Evolutionary conservation across 768 basidiomycete genomes (phyloP).

Genomic region (Piloderma croceum): DNA sequence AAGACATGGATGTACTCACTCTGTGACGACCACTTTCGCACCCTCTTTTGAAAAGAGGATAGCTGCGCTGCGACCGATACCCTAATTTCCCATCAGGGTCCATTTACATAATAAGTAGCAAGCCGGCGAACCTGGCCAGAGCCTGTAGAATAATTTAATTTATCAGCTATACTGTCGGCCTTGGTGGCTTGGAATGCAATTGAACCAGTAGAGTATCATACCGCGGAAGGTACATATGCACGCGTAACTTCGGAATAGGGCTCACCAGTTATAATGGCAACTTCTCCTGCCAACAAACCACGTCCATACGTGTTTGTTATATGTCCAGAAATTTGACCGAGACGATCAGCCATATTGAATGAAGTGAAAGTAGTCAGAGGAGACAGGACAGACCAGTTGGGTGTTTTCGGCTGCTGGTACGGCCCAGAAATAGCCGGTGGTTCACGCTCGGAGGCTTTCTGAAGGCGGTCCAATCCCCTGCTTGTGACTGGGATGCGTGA

Average conservation of each 20-base stretch:
- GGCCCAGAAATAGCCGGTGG: no score
- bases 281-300: slow-evolving; percentile 69
- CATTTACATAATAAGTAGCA: not conserved
- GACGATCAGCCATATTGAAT: no score
- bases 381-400: no score
- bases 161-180: not conserved
- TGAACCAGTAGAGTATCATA: not conserved
- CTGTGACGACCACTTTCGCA: slow-evolving; percentile 81
- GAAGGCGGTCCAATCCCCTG: no score
- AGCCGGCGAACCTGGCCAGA: slow-evolving; percentile 4
- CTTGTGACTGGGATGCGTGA: no score
- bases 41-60: slow-evolving; percentile 80
- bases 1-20: slow-evolving; percentile 43
- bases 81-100: slow-evolving; percentile 33
- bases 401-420: no score
- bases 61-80: slow-evolving; percentile 72
- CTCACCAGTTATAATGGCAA: slow-evolving; percentile 82
- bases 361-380: no score
- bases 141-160: slow-evolving; percentile 5
- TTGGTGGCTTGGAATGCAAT: not conserved
- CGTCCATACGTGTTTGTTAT: slow-evolving; percentile 34
- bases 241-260: slow-evolving; percentile 3
- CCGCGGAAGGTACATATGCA: not conserved
- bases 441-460: no score
- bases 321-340: slow-evolving; percentile 45